Base-by-base conservation (phyloP, 257 asterid genomes). In the Jasminum sambac region DNA sequence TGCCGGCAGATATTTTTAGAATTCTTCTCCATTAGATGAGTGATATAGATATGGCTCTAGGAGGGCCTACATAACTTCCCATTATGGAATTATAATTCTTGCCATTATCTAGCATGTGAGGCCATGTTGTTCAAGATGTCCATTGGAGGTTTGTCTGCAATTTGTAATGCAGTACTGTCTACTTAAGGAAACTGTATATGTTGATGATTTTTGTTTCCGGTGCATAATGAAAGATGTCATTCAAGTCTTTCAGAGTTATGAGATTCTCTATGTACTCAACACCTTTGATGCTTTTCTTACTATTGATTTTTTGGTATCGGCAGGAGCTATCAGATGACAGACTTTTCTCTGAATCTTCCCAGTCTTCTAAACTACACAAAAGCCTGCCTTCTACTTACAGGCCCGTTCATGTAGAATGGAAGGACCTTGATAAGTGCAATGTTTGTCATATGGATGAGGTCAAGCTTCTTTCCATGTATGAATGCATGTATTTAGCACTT, bases 361-460 rank as follows among this genome's bases (percentile, higher is more conserved):
- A 82, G 83, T 77, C 71, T 70, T 72, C 81, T 68, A 84, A 73
- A 80, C 86, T 85, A 78, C 60, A 69, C 72, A 88, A 82, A 70
- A 79, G 82, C 55, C 55, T 75, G 66, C 81, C 90, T 78, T 79
- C 64, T 74, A 90, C 93, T 67, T 86, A 84, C 83, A 84, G 97
- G 72, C 84, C 90, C 69, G 98, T 95, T 74, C 86, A 84, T 44
- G 97, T 91, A 77, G 90, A 83, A 52, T 95, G 99, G 99, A 88
- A 86, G 72, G 99, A 95, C 84, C 96, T 95, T 74, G 99, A 95
- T 76, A 95, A 91, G 83, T 95, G 99, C 86, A 88, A 90, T 71
- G 99, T 95, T 48, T 95, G 99, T 84, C 96, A 91, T 80, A 95
- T 95, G 99, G 99, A 95, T 67, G 99, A 95, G 96, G 99, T 94